Base-by-base conservation (phyloP, 441 rosid genomes). In the Hura crepitans region DNA sequence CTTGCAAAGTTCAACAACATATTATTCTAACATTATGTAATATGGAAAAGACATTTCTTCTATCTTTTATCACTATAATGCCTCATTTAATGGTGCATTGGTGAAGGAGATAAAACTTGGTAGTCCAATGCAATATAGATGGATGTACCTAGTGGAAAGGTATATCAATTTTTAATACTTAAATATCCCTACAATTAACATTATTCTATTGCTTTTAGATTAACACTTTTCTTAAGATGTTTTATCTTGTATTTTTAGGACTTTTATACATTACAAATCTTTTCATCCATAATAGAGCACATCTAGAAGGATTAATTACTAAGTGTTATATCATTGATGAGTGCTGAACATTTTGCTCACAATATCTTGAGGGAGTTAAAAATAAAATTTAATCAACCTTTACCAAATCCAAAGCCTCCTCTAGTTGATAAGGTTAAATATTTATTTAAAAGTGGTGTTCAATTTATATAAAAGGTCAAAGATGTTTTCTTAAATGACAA, bases 31-130 rank as follows among this genome's bases (percentile, higher is more conserved):
- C 67, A 4, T 33, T 63, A 22, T 63, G 33, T 6, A 17, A 63
- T 4, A 43, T 63, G 37, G 67, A 45, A 12, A 63, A 12, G 53
- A 22, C 13, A 12, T 63, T 63, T 63, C 65, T 37, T 30, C 45
- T 45, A 1, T 17, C 15, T 15, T 59, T 59, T 33, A 31, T 31
- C 20, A 35, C 42, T 23, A 35, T 23, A 51, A 65, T 12, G 42
- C 25, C 4, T 18, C 35, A 64, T 64, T 25, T 59, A 8, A 57
- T 57, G 62, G n/a, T 13, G 5, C 62, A 28, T 11, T 57, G n/a
- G 22, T 59, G 5, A 45, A 59, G 13, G 45, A 59, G 28, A 23
- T 59, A 4, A 59, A 59, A 59, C 39, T 59, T 17, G 23, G 63
- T 0, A 45, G 63, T 14, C 45, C 22, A 8, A 12, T 33, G 4